Evolutionary conservation across 441 rosid genomes (phyloP), one percentile per base, ranked within the genome.

Genomic region (Metrosideros polymorpha): DNA sequence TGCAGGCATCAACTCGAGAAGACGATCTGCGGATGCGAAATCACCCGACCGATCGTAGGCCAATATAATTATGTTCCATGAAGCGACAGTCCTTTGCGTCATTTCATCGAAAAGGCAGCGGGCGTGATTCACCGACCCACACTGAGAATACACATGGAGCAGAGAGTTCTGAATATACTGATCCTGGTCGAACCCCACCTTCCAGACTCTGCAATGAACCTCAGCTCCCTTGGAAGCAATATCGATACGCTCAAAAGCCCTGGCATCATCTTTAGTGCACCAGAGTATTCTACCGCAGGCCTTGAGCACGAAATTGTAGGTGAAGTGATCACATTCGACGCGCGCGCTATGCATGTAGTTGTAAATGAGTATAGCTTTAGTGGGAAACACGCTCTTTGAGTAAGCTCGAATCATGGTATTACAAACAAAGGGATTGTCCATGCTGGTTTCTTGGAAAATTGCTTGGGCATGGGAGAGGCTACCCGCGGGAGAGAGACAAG

Each of bases 41-140:
- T 88, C 86, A 42, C 87, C 87, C 7, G 47, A 83, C 29, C 55
- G 84, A 82, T 88, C 86, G 22, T 86, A 86, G 30, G 88, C 90
- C 56, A 76, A 84, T 59, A 88, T 84, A 88, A 88, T 88, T 63
- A 88, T 86, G 75, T 88, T 88, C 90, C 90, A 88, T 0, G 90
- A 88, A 71, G 90, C 82, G 0, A 63, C 54, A 35, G 51, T 88
- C 76, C 86, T 86, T 3, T 82, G 86, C 27, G 88, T 27, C 90
- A 88, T 88, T 88, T 88, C 90, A 45, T 88, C 88, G 50, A 88
- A 88, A 54, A 86, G 39, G 17, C 35, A 17, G 39, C 82, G 76
- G 50, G 87, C 90, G 30, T 15, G 27, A 42, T 29, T 75, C 59
- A 86, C 27, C 56, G 29, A 82, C 18, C 90, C 87, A 66, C 83